Base-by-base conservation (phyloP, 345 rosid genomes). In the Euphorbia tirucalli region DNA sequence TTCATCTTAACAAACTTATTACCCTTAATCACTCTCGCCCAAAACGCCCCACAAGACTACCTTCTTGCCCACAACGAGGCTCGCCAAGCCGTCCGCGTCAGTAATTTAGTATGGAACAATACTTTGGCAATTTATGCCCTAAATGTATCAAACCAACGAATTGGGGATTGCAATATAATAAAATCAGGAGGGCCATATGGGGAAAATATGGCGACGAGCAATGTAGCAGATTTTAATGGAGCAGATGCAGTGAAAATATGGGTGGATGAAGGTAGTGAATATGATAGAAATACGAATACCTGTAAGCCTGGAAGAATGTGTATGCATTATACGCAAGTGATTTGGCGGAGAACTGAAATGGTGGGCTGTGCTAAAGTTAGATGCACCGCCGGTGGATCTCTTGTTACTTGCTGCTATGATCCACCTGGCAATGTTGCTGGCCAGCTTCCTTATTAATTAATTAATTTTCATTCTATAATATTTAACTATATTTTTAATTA, bases 191-290 rank as follows among this genome's bases (percentile, higher is more conserved):
- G 32, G 6, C 65, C 46, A 5, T 56, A 60, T 7, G 54, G 65
- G 2, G 66, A 70, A 56, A 58, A 37, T 16, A 14, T 70, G 3
- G 65, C 65, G 0, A 15, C 6, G 52, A 27, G 65, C 1, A 24
- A 24, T 24, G 9, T 4, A 4, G 25, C 4, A 1, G 59, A 66
- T 39, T 25, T 70, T 46, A 59, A 83, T 0, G 86, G 79, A 19
- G 70, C 68, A 1, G 76, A 64, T 19, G 91, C 91, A 0, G 91
- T 89, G 31, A 61, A 64, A 11, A 0, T 88, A 84, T 90, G 90
- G 91, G 85, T 84, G 2, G 57, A 61, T 35, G 96, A 88, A 82
- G 82, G 83, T 81, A 70, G 66, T 5, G 2, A 68, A 57, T 93
- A 90, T 49, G 74, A 87, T 59, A 76, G 84, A 68, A 57, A 54